Conservation (phyloP, 2,329 filamentous ascomycete genomes). For the Penicillium fuscoglaucum region DNA sequence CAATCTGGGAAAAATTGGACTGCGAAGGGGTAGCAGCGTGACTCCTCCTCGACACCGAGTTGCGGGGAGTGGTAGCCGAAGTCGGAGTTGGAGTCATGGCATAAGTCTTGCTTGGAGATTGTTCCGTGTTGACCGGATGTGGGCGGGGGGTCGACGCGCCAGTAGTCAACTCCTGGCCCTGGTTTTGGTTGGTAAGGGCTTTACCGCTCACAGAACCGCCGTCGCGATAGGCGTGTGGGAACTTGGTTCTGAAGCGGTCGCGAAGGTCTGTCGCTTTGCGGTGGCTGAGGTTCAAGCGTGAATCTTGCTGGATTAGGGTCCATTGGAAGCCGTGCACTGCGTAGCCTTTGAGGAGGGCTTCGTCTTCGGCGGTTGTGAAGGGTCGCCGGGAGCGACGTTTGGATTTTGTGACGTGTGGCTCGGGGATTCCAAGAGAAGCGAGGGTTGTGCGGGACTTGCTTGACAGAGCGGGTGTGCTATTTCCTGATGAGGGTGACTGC, state of each 20-base stretch:
- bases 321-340: slow-evolving; percentile 60
- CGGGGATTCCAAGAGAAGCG: slow-evolving; percentile 49
- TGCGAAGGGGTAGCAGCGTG: slow-evolving; percentile 16
- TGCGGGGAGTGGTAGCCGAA: slow-evolving; percentile 8
- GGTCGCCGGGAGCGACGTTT: slow-evolving; percentile 55
- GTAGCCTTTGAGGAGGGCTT: slow-evolving; percentile 59
- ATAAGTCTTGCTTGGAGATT: slow-evolving; percentile 13
- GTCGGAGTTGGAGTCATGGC: slow-evolving; percentile 11
- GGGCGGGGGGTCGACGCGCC: slow-evolving; percentile 9
- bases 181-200: slow-evolving; percentile 20
- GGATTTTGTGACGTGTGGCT: slow-evolving; percentile 50
- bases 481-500: slow-evolving; percentile 21
- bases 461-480: slow-evolving; percentile 32
- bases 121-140: not conserved
- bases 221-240: slow-evolving; percentile 56
- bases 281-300: slow-evolving; percentile 51
- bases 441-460: slow-evolving; percentile 36
- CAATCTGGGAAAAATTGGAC: slow-evolving; percentile 26
- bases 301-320: slow-evolving; percentile 60
- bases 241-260: slow-evolving; percentile 62
- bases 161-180: slow-evolving; percentile 6
- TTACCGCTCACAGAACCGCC: slow-evolving; percentile 44
- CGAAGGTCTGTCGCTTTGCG: slow-evolving; percentile 60
- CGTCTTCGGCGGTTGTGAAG: slow-evolving; percentile 60
- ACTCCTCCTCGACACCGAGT: slow-evolving; percentile 16